phyloP scores from a whole-genome alignment of 2,329 filamentous ascomycete species.

The Phoma sp. region DNA sequence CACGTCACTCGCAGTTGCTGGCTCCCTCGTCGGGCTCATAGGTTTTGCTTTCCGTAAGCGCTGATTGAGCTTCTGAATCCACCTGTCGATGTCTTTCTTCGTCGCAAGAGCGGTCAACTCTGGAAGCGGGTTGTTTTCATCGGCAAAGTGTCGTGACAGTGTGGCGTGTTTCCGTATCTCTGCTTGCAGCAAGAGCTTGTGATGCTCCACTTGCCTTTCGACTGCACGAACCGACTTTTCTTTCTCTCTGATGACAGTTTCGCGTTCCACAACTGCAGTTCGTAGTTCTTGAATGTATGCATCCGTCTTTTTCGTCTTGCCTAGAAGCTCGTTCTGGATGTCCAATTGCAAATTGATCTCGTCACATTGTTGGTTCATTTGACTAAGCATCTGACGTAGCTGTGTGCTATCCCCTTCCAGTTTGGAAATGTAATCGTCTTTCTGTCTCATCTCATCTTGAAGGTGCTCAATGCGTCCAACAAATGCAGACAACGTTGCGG shows the following conservation, averaged over 20 bases:
- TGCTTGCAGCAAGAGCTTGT: constrained; percentile 50
- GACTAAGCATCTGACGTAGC: constrained; percentile 26
- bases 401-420: constrained; percentile 32
- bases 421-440: constrained; percentile 33
- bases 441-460: constrained; percentile 42
- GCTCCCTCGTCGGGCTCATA: constrained; percentile 1
- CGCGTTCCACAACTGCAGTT: constrained; percentile 39
- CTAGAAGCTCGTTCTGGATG: constrained; percentile 38
- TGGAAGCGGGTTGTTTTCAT: constrained; percentile 36
- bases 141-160: constrained; percentile 27
- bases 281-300: constrained; percentile 40
- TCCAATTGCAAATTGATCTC: constrained; percentile 35
- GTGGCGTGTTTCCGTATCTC: constrained; percentile 51
- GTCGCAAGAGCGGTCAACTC: constrained; percentile 38
- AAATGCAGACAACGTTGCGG: constrained; percentile 33
- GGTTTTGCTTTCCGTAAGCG: constrained; percentile 40
- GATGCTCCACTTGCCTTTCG: constrained; percentile 50
- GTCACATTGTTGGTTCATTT: constrained; percentile 33
- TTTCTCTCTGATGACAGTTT: constrained; percentile 42
- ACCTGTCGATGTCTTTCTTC: constrained; percentile 46
- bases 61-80: constrained; percentile 43
- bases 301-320: constrained; percentile 37
- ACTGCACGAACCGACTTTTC: constrained; percentile 36
- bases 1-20: constrained; percentile 21
- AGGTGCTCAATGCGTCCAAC: constrained; percentile 42